Base-by-base conservation (phyloP, 2,329 filamentous ascomycete genomes). In the Monilinia polystroma region DNA sequence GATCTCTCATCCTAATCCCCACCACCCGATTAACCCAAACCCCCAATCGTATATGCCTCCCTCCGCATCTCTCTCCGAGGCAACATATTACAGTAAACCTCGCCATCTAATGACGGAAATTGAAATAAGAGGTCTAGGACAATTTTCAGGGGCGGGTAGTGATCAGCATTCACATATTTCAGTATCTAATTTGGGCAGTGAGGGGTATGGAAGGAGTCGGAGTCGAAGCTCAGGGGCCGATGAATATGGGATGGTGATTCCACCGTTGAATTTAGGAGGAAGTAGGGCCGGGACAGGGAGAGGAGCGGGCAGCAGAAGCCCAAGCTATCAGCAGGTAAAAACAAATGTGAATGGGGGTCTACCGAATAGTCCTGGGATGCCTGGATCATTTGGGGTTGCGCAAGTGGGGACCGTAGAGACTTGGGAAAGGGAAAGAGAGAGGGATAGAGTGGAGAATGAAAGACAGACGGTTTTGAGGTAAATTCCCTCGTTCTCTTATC, bases 81-180 rank as follows among this genome's bases (percentile, higher is more conserved):
- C 62, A 32, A 60, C 58, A 14, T 51, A 60, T 26, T 60, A 60
- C 29, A 38, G 32, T 5, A 51, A 60, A 51, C 58, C 58, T 10
- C 45, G n/a, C 8, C 45, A 60, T 60, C 45, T 38, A 11, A 60
- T 60, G 45, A 60, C 20, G 7, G 58, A 51, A 51, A 38, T 26
- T 38, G 58, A 60, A 12, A 51, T 51, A 26, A 32, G 58, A 23
- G 45, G 45, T 4, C 8, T 51, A 23, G 45, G 45, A 51, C 45
- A 41, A 20, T 38, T 51, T 51, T 60, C 58, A 7, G n/a, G 45
- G 2, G 32, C 58, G n/a, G 45, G 29, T 10, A 51, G 58, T 18
- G 58, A 60, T 3, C 49, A 38, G 5, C 20, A 60, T 51, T 60
- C 45, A 6, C 58, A 60, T 20, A 45, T 60, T 11, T 60, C 58